Evolutionary conservation across 805 yeast genomes (phyloP).

Genomic region (Lipomyces yamadae): DNA sequence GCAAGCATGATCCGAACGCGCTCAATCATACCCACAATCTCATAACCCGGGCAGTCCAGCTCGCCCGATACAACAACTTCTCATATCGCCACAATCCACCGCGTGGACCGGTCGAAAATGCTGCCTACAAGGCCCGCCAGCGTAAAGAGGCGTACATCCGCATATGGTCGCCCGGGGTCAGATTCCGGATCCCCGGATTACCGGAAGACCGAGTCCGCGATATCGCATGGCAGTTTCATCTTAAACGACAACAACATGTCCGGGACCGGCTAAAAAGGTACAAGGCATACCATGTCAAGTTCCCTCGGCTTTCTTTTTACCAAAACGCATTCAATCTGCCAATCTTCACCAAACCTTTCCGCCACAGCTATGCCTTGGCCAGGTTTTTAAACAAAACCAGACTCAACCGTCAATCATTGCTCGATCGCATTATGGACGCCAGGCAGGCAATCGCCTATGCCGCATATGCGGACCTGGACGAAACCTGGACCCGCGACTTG

Average conservation of each 20-base stretch:
- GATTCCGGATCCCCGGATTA: slow-evolving; percentile 3
- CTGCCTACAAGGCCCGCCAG: not conserved
- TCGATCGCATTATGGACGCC: slow-evolving; percentile 5
- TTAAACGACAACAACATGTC: not conserved
- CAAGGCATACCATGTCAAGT: not conserved
- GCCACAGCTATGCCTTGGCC: not conserved
- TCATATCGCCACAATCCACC: not conserved
- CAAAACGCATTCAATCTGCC: slow-evolving; percentile 8
- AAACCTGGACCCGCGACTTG: not conserved
- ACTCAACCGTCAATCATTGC: not conserved
- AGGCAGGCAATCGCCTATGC: not conserved
- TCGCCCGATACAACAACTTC: not conserved
- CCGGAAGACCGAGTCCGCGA: slow-evolving; percentile 2
- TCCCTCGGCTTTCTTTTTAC: not conserved
- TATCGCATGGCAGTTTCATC: slow-evolving; percentile 8
- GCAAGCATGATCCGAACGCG: not conserved
- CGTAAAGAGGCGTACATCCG: not conserved
- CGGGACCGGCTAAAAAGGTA: slow-evolving; percentile 12
- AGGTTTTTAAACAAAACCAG: not conserved
- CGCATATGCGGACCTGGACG: slow-evolving; percentile 14
- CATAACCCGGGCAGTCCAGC: not conserved
- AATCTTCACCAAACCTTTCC: slow-evolving; percentile 7
- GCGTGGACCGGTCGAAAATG: not conserved
- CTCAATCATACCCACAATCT: not conserved
- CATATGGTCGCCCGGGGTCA: not conserved